Base-by-base conservation (phyloP, 805 yeast species). In the Lipomyces japonicus region DNA sequence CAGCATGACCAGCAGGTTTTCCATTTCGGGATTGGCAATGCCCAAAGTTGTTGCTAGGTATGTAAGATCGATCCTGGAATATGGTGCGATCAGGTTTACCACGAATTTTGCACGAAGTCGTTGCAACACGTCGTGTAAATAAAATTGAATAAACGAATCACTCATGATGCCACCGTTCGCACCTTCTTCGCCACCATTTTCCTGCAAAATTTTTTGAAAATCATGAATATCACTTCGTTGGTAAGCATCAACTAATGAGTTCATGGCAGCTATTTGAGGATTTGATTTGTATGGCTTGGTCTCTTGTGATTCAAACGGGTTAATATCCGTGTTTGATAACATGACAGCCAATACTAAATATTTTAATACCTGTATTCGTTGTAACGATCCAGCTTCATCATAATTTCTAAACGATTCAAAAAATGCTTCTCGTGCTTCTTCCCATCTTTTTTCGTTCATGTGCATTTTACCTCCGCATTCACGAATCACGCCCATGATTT, bases 391-490 rank as follows among this genome's bases (percentile, higher is more conserved):
- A 32, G 82, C 74, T 60, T 81, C 85, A 59, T 81, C 84, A 60
- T 76, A 81, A 45, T 75, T 76, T 53, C 78, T 77, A 63, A 80
- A 80, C 26, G 80, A 70, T 54, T 76, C 81, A 57, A 76, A 77
- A 48, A 80, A 76, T 48, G 70, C 75, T 48, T 74, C 73, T 7
- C 81, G 70, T 0, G 86, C 88, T 42, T 65, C 65, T 30, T 75
- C 79, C 71, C 76, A 86, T 53, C 80, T 77, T 12, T 75, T 76
- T 42, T 77, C 75, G 52, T 76, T 71, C 74, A 85, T 80, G 43
- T 77, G 75, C 55, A 86, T 73, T 46, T 79, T 75, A 2, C 89
- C 95, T 0, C 88, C 86, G 57, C 87, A 81, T 63, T 86, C 91
- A 53, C 79, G 75, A 23, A 86, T 76, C n/a, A 82, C 76, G 1